Base-by-base conservation (phyloP, 1,284 basidiomycete species). In the Taiwanofungus camphoratus region DNA sequence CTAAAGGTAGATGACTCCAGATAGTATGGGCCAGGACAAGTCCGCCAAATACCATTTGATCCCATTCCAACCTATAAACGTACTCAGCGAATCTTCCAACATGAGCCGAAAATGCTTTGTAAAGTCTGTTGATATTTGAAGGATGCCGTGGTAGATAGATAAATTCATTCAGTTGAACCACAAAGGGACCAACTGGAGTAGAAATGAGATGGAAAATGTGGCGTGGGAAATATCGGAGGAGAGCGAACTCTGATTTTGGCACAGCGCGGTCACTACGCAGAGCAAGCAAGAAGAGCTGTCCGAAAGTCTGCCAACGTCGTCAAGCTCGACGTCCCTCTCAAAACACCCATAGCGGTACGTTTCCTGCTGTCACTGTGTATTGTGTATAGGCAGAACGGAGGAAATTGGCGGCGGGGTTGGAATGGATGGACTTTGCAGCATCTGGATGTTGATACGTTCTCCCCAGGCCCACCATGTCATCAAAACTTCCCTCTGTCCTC, bases 401-500 rank as follows among this genome's bases (percentile, higher is more conserved):
- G 42, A 45, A 58, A 50, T 49, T 42, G 56, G 37, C 36, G 19
- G 35, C 39, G 48, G 52, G 44, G 37, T 50, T 56, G 58, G 50
- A 53, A 49, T 65, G 61, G 61, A 63, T 63, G 54, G 56, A 47
- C 35, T 23, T 24, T 20, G 21, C 42, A 42, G 38, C 19, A 39
- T 49, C 38, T 55, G 62, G 70, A 69, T 73, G 59, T 49, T 62
- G 48, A 58, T 55, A 40, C 38, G 38, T 30, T 40, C 31, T 13
- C 46, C 38, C 34, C 50, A 70, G 68, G 63, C 57, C 52, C 63
- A 61, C 44, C 65, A 75, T 78, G 76, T 75, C 86, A 59, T 87
- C 88, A 66, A 96, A 96, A 81, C 79, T 96, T 59, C 95, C 95
- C 59, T 86, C 92, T 60, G 79, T 87, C 60, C 81, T 99, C 64